Percentiles rank a stretch among this genome's conserved stretches.
These are phyloP conservation scores for Rhypophila decipiens DNA, from an alignment of 495 filamentous ascomycete genomes.

Conservation along the genomic window DNA sequence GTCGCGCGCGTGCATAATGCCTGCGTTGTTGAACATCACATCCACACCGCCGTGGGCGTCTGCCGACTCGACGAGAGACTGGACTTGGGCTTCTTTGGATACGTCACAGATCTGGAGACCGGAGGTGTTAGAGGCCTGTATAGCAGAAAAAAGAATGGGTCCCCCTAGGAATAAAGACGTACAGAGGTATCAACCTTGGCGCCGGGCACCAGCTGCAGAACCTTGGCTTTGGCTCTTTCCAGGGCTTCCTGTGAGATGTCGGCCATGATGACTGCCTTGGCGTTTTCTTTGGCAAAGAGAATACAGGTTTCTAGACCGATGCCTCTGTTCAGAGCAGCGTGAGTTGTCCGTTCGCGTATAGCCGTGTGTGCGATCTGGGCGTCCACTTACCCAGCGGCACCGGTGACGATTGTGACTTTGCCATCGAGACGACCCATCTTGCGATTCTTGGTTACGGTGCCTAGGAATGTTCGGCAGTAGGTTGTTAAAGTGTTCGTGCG, in stretches of 20 bases:
- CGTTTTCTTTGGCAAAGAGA: slow-evolving; percentile 87
- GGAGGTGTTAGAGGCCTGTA: background rate
- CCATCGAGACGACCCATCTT: slow-evolving; percentile 60
- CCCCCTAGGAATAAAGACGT: no score
- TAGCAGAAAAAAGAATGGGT: no score
- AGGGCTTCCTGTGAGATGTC: slow-evolving; percentile 61
- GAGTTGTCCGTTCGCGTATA: background rate
- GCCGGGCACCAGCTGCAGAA: slow-evolving; percentile 62
- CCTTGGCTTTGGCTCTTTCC: slow-evolving; percentile 60
- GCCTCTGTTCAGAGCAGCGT: slow-evolving; percentile 48
- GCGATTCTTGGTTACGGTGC: no score
- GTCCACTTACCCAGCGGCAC: slow-evolving; percentile 78
- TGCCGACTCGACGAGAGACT: slow-evolving; percentile 60
- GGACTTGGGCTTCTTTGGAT: slow-evolving; percentile 65
- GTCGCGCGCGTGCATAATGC: slow-evolving; percentile 92
- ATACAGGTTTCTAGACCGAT: slow-evolving; percentile 94
- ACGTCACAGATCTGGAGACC: slow-evolving; percentile 49
- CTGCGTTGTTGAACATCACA: slow-evolving; percentile 97
- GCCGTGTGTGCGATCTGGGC: no score
- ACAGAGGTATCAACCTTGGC: slow-evolving; percentile 55
- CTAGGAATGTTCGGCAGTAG: background rate
- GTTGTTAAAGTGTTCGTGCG: background rate
- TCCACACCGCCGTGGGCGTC: slow-evolving; percentile 90
- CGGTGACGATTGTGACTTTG: slow-evolving; percentile 93
- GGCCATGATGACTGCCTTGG: slow-evolving; percentile 72